Evolutionary conservation across 106 monocot genomes (phyloP), one percentile per base, ranked within the genome.

Genomic region (Acorus gramineus): DNA sequence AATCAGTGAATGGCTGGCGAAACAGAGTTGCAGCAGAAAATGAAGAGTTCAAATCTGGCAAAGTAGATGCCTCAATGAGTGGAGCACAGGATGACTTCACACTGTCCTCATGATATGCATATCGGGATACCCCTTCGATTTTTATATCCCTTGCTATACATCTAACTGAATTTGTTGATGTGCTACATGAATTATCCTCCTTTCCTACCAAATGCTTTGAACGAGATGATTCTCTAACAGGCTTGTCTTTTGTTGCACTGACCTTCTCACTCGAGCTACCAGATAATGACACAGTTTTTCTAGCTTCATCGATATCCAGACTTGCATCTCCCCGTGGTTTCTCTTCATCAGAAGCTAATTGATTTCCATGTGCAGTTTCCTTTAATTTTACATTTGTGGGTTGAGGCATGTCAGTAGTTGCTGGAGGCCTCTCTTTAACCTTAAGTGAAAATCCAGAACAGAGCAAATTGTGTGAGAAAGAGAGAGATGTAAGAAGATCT

Each of bases 1-100:
- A 12, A 72, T 95, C 86, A 56, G 89, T 86, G 64, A 95, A 95
- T 63, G 89, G 90, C 47, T 86, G 86, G 60, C 78, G 75, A 66
- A 78, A 74, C 48, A 77, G 62, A 53, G 73, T 52, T 67, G 76
- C 67, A 43, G 78, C 46, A 14, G 73, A 74, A 65, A 68, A 48
- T 60, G 79, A 84, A 62, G 73, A 9, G 67, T 76, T 84, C 63
- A 81, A 66, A 75, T 86, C 89, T 57, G 89, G 77, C 50, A 84
- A 51, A 44, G 66, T 68, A 64, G 80, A 81, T 75, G 68, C 59
- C 50, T 78, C 81, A 70, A 69, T 49, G 65, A 13, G 8, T 66
- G 77, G 49, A 56, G 77, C 59, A 64, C 55, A 73, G 8, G 71
- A 72, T 46, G 56, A 11, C 54, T 72, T 85, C 50, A 49, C 7